A percentile compares a stretch with the other conserved stretches of the same genome.
phyloP scores from a whole-genome alignment of 73 alveolate species.

The Tetrahymena elliotti region DNA sequence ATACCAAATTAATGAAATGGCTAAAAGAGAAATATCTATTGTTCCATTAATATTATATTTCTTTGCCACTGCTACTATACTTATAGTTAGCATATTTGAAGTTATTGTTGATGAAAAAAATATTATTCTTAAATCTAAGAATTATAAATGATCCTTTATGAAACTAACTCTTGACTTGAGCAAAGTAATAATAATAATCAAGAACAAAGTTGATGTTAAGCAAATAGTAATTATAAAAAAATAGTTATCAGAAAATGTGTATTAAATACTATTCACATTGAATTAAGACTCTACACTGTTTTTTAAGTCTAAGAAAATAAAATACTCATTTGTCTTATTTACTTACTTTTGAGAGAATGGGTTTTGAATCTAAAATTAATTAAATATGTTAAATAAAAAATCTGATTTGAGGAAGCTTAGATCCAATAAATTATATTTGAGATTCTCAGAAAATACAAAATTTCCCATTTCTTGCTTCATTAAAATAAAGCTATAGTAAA shows the following conservation, averaged over 20 bases:
- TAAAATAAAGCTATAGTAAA: not conserved
- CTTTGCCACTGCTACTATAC: not conserved
- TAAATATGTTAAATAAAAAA: not conserved
- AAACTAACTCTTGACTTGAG: not conserved
- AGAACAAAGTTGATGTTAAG: not conserved
- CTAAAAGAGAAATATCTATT: not conserved
- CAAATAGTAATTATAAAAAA: not conserved
- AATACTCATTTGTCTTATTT: not conserved
- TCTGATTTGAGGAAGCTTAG: not conserved
- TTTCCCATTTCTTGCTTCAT: not conserved
- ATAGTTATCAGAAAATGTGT: not conserved
- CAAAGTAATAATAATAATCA: not conserved
- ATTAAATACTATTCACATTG: not conserved
- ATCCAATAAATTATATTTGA: not conserved
- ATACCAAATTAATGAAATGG: not conserved
- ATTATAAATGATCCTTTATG: not conserved
- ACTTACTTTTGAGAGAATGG: not conserved
- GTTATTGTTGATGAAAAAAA: not conserved
- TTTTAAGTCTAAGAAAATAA: not conserved
- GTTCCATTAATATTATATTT: not conserved
- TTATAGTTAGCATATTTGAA: not conserved
- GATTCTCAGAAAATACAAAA: not conserved
- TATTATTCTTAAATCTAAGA: not conserved
- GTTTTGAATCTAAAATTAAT: not conserved
- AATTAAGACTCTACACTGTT: not conserved